phyloP scores from a whole-genome alignment of 495 filamentous ascomycete species.

The Podospora anserina region DNA sequence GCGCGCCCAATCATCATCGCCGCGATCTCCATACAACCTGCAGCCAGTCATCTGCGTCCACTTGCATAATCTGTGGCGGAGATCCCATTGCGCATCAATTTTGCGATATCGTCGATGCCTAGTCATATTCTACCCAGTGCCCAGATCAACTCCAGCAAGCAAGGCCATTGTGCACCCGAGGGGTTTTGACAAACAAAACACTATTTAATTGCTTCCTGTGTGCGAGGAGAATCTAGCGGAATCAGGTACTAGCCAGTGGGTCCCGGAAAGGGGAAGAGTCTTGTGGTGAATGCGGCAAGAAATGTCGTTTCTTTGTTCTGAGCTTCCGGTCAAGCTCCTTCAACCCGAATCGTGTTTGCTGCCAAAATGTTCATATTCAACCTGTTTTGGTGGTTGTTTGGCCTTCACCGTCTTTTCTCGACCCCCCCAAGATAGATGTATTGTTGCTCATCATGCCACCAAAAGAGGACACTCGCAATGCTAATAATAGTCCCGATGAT shows the following conservation, averaged over 20 bases:
- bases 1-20: background rate
- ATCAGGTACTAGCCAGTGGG: background rate
- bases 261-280: background rate
- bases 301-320: background rate
- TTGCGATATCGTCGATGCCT: background rate
- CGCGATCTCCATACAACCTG: background rate
- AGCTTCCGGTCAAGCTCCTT: background rate
- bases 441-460: background rate
- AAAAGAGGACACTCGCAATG: background rate
- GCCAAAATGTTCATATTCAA: background rate
- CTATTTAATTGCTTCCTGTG: background rate
- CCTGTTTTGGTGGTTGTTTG: background rate
- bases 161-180: background rate
- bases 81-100: background rate
- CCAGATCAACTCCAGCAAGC: too few relatives aligned
- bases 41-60: background rate
- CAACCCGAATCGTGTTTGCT: background rate
- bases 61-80: background rate
- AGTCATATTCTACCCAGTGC: too few relatives aligned
- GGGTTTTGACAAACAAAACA: background rate
- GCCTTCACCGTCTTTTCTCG: too few relatives aligned
- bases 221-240: background rate
- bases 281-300: background rate
- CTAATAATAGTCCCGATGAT: background rate
- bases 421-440: background rate